Base-by-base conservation (phyloP, 257 asterid species). In the Nicotiana tabacum region DNA sequence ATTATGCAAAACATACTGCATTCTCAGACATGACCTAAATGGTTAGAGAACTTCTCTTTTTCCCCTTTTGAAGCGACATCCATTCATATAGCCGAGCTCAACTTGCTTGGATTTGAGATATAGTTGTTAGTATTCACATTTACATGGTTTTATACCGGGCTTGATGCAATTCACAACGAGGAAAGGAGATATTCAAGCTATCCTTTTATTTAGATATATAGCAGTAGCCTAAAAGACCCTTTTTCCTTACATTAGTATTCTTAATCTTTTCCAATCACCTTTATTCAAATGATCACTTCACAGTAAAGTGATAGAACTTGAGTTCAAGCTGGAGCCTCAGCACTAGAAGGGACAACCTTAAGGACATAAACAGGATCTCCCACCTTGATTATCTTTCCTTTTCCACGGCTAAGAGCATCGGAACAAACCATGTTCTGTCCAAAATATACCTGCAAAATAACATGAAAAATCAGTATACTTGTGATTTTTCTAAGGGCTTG, bases 391-490 rank as follows among this genome's bases (percentile, higher is more conserved):
- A 46, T 80, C 66, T 83, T 82, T 5, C 74, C 88, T 57, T 80
- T 83, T 43, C 87, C 90, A 61, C 29, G 81, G 69, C 69, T 43
- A 56, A 64, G 69, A 30, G 86, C 39, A 11, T 86, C 88, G 0
- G 89, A 5, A 57, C 91, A 90, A 11, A 90, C 88, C 86, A 90
- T 46, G 83, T 90, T 89, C 84, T 90, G 93, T 81, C 92, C 92
- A 85, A 90, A 89, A 62, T 89, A 90, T 24, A 88, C 89, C 91
- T 90, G 89, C 17, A 85, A 85, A 56, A 58, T 37, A 24, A 46
- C 67, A 66, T 27, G 66, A 74, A 33, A 61, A n/a, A n/a, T 48
- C 85, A n/a, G 10, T 24, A 35, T n/a, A 55, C 9, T 56, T 13
- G 2, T 24, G 16, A 56, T 67, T 17, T 0, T 24, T 57, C 64